Base-by-base conservation (phyloP, 805 yeast genomes). In the Hanseniaspora hatyaiensis region DNA sequence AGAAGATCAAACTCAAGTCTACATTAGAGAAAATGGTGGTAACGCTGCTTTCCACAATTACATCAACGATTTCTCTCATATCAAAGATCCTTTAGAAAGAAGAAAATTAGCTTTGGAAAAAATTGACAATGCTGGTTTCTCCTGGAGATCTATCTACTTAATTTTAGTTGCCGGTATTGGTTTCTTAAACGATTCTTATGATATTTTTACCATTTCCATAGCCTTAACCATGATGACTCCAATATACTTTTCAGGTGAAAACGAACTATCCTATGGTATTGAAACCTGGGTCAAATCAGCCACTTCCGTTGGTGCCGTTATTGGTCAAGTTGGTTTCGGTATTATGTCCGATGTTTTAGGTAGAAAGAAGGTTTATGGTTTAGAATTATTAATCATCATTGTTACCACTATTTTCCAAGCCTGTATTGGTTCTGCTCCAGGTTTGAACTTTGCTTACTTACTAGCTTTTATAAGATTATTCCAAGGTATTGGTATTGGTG, bases 401-500 rank as follows among this genome's bases (percentile, higher is more conserved):
- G 60, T 70, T 55, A 87, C 92, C 32, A 81, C 94, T 51, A 65
- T 86, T 52, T 66, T 80, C 53, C 95, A 86, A 70, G 79, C 89
- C 69, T 65, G 73, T 52, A 54, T 80, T 39, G 95, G 94, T 59
- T 58, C 64, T 8, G 75, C 94, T 22, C 74, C 83, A 22, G 92
- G 80, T 54, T 67, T 85, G 52, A 73, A 71, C 59, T 81, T 85
- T 59, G 75, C 77, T 49, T 94, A 92, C 37, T 71, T 84, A 44
- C 71, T 87, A 53, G 67, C 80, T 9, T 78, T 81, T 59, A 80
- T 78, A 69, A 82, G 96, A 77, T 79, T 86, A 55, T 60, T 86
- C 53, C 81, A 80, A 85, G 96, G 96, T 73, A 80, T 87, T 58
- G 96, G 96, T 77, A 87, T 86, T 57, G 96, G 96, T 71, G 96